Evolutionary conservation across 2,329 filamentous ascomycete species (phyloP), one percentile per base, ranked within the genome.

Genomic region (Diaporthe amygdali): DNA sequence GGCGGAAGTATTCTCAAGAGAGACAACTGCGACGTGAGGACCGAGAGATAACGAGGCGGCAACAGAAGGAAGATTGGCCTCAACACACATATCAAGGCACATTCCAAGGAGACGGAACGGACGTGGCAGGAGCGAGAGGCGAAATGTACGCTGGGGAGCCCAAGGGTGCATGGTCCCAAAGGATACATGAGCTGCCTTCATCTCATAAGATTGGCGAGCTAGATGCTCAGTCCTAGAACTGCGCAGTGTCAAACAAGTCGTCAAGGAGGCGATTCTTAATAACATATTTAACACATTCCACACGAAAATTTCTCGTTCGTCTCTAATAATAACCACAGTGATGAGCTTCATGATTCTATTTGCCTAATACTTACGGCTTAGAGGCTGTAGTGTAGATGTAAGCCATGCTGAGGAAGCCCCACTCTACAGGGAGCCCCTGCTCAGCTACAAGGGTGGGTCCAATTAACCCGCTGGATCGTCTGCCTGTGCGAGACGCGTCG

Each of bases 401-500:
- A 41, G 34, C 15, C 32, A 14, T 30, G 3, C 17, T 54, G 30
- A 2, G 12, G 15, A 34, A n/a, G n/a, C 14, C 55, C 55, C 39
- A 46, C 56, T 61, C 46, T 15, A n/a, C 25, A 44, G 37, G 22
- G 55, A 27, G 17, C 34, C 41, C 59, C 59, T 63, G 27, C 27
- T 47, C 41, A 37, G 27, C 25, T 34, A 15, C 20, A 47, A 17
- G 49, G 17, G 14, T 25, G 32, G 32, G n/a, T 56, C 55, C 56
- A 63, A 63, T 63, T 47, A 63, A 47, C n/a, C 55, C 22, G 15
- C 55, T 47, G n/a, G n/a, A n/a, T 47, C 49, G 49, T 52, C 49
- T 63, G 59, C 59, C 27, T 47, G 59, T 47, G 6, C 7, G n/a
- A 47, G 41, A 63, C 59, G 59, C 59, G 59, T 63, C 59, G 41